These are phyloP conservation scores for Myxozyma lipomycoides DNA, from an alignment of 805 yeast genomes.

Conservation along the genomic window DNA sequence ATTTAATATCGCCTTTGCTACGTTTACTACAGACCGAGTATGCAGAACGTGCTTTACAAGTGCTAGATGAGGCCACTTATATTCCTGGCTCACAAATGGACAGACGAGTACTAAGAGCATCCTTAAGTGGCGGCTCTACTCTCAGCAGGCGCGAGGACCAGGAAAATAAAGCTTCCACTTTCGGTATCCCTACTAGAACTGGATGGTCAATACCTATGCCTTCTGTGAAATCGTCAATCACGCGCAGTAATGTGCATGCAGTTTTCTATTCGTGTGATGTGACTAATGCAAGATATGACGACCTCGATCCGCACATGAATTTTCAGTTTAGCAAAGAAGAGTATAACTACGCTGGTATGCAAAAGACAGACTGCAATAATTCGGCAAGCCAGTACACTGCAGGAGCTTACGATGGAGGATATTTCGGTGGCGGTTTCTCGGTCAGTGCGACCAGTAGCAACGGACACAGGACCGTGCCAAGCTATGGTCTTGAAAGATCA, in stretches of 20 bases:
- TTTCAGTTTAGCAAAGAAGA: constrained; percentile 39
- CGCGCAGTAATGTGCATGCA: constrained; percentile 91
- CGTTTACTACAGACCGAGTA: constrained; percentile 75
- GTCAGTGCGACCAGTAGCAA: constrained; percentile 5
- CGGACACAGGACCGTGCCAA: constrained; percentile 1
- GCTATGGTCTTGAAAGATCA: constrained; percentile 33
- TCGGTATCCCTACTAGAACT: constrained; percentile 89
- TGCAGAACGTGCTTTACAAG: constrained; percentile 86
- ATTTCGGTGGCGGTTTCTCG: constrained; percentile 22
- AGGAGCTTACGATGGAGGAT: constrained; percentile 20
- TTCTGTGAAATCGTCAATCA: constrained; percentile 77
- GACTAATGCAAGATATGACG: constrained; percentile 29
- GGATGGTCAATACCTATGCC: constrained; percentile 99
- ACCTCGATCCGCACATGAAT: constrained; percentile 30
- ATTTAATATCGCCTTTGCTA: constrained; percentile 82
- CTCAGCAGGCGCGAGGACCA: constrained; percentile 56
- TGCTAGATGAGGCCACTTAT: constrained; percentile 74
- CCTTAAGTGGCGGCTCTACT: constrained; percentile 75
- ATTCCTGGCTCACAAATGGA: constrained; percentile 91
- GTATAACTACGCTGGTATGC: constrained; percentile 33
- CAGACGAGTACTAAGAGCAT: constrained; percentile 85
- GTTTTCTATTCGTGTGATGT: constrained; percentile 81
- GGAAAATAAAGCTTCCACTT: constrained; percentile 80
- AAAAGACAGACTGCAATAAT: neutral
- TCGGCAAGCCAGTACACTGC: constrained; percentile 7